Conservation (phyloP, 192 early-diverging fungal species). For the Gamsiella multidivaricata region DNA sequence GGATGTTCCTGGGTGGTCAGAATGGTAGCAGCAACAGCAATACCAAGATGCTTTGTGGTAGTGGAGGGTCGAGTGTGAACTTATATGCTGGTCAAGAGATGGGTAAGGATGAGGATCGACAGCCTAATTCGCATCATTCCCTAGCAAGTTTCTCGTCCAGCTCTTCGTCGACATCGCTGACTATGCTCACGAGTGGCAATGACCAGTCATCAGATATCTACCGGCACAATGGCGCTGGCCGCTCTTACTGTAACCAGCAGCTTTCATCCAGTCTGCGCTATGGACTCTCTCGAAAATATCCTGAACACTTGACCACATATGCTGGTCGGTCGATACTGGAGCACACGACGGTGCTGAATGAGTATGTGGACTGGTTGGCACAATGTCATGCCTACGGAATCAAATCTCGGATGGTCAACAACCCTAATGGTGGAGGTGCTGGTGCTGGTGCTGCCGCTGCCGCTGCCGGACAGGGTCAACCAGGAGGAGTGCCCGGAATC, state of each 20-base stretch:
- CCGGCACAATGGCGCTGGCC: constrained; percentile 18
- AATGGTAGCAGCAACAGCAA: constrained; percentile 4
- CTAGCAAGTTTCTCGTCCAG: constrained; percentile 19
- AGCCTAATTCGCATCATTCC: constrained; percentile 11
- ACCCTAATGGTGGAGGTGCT: background rate
- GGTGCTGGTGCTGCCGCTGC: no score
- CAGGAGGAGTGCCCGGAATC: constrained; percentile 41
- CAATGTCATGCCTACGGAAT: constrained; percentile 47
- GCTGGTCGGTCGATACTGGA: constrained; percentile 37
- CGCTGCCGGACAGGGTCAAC: constrained; percentile 7
- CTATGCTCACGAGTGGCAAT: constrained; percentile 12
- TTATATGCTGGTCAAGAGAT: background rate
- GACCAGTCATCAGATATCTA: constrained; percentile 20
- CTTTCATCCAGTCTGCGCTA: constrained; percentile 13
- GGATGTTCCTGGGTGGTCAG: constrained; percentile 41
- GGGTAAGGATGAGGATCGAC: constrained; percentile 3
- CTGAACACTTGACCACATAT: constrained; percentile 40
- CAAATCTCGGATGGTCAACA: constrained; percentile 16
- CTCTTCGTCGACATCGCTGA: constrained; percentile 27
- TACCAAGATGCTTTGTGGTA: background rate
- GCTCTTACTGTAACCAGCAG: constrained; percentile 11
- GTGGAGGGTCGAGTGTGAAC: background rate
- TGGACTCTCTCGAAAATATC: constrained; percentile 27
- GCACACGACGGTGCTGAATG: constrained; percentile 38
- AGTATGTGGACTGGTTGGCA: constrained; percentile 49